Percentiles rank a stretch among this genome's conserved stretches.
Evolutionary conservation across 257 asterid species (phyloP).

Genomic region (Solanum sitiens): DNA sequence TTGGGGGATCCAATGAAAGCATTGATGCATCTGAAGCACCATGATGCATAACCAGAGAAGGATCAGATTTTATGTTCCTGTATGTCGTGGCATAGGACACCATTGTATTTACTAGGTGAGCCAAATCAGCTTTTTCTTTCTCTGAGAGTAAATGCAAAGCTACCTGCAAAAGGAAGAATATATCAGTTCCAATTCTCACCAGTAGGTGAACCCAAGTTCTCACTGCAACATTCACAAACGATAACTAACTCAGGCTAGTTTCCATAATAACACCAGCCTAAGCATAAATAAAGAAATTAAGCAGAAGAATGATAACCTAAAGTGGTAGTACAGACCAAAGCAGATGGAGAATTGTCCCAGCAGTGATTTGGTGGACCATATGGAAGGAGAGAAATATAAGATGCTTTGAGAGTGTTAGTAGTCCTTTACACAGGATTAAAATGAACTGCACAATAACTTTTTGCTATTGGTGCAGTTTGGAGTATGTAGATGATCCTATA

Average conservation of each 20-base stretch:
- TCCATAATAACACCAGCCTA: not conserved
- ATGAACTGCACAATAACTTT: too few species aligned
- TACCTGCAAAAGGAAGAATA: conserved; percentile 40
- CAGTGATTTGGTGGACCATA: too few species aligned
- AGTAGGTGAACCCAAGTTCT: not conserved
- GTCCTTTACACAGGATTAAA: too few species aligned
- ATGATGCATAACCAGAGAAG: conserved; percentile 26
- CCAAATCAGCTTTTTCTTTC: conserved; percentile 51
- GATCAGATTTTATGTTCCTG: conserved; percentile 56
- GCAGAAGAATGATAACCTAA: not conserved
- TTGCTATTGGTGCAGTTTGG: too few species aligned
- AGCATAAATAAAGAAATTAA: not conserved
- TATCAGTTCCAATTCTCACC: conserved; percentile 12
- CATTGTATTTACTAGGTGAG: conserved; percentile 63
- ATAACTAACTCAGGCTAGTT: not conserved
- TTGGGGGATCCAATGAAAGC: conserved; percentile 77
- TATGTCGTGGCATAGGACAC: conserved; percentile 77
- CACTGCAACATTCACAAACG: not conserved
- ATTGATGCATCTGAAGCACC: conserved; percentile 43
- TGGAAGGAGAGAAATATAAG: too few species aligned
- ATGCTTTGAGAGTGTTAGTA: too few species aligned
- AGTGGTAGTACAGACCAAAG: not conserved
- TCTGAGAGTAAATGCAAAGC: conserved; percentile 80
- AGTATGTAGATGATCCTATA: too few species aligned
- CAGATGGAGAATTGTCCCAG: too few species aligned